These are phyloP conservation scores for Leptodontidium sp. DNA, from an alignment of 2,329 filamentous ascomycete genomes.

Conservation along the genomic window DNA sequence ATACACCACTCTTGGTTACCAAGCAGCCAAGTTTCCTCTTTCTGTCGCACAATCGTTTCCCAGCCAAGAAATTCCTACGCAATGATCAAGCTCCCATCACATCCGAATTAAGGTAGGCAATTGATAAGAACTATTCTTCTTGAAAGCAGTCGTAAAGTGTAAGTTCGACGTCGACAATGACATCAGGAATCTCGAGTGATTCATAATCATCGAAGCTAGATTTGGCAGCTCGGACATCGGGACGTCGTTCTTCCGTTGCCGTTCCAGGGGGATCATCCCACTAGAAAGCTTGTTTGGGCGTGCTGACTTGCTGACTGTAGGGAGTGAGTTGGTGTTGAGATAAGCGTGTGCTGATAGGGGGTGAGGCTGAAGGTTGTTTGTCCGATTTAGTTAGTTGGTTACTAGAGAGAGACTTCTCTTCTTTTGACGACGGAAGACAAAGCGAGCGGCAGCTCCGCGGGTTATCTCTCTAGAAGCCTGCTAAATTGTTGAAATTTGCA, in stretches of 20 bases:
- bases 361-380: too few relatives aligned
- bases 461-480: too few relatives aligned
- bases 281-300: not conserved
- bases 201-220: conserved; percentile 15
- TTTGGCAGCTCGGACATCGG: not conserved
- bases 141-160: not conserved
- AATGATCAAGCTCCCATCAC: not conserved
- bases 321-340: not conserved
- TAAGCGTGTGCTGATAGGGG: not conserved
- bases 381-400: too few relatives aligned
- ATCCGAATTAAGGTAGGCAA: not conserved
- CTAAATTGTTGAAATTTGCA: too few relatives aligned
- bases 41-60: conserved; percentile 1
- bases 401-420: too few relatives aligned
- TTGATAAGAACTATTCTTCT: not conserved
- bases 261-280: conserved; percentile 1
- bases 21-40: conserved; percentile 4
- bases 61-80: not conserved
- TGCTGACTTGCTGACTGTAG: not conserved
- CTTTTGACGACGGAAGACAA: too few relatives aligned
- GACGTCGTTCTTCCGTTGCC: not conserved
- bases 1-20: not conserved
- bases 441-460: too few relatives aligned
- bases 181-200: conserved; percentile 6
- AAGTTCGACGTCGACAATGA: not conserved